These are phyloP conservation scores for Curvularia lunata DNA, from an alignment of 2,329 filamentous ascomycete species.

Conservation along the genomic window DNA sequence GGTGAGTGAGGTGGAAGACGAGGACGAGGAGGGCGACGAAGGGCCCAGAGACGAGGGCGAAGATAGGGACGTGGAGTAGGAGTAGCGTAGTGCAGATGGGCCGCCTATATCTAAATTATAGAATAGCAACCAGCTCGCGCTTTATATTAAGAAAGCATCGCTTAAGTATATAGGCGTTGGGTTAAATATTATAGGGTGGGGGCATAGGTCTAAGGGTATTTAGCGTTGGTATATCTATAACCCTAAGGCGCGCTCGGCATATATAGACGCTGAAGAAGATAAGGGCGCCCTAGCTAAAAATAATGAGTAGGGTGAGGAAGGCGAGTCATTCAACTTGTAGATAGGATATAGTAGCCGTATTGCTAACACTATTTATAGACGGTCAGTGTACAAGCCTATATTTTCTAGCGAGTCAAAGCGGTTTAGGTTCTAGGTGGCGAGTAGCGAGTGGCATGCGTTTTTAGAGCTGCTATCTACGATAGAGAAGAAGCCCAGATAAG, in stretches of 20 bases:
- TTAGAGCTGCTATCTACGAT: slow-evolving; percentile 14
- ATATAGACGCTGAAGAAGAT: not conserved
- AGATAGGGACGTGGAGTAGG: slow-evolving; percentile 17
- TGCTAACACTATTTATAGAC: not conserved
- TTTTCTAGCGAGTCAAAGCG: slow-evolving; percentile 7
- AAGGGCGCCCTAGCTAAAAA: too few species aligned
- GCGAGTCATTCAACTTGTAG: not conserved
- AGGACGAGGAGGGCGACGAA: not conserved
- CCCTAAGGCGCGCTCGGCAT: not conserved
- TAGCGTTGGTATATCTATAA: not conserved
- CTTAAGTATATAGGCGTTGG: too few species aligned
- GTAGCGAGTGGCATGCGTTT: slow-evolving; percentile 28
- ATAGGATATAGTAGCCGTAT: not conserved
- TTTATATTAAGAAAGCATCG: too few species aligned
- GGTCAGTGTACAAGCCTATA: not conserved
- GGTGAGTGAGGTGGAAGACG: slow-evolving; percentile 11
- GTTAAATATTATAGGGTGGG: not conserved
- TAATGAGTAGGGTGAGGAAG: slow-evolving; percentile 2
- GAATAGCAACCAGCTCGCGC: slow-evolving; percentile 4
- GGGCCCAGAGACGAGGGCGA: not conserved
- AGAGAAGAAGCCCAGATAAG: not conserved
- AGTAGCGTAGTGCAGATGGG: slow-evolving; percentile 11
- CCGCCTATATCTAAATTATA: not conserved
- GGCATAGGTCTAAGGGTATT: not conserved
- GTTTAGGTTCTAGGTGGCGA: slow-evolving; percentile 19